Evolutionary conservation across 2,329 filamentous ascomycete species (phyloP), one percentile per base, ranked within the genome.

Genomic region (Penicillium oxalicum): DNA sequence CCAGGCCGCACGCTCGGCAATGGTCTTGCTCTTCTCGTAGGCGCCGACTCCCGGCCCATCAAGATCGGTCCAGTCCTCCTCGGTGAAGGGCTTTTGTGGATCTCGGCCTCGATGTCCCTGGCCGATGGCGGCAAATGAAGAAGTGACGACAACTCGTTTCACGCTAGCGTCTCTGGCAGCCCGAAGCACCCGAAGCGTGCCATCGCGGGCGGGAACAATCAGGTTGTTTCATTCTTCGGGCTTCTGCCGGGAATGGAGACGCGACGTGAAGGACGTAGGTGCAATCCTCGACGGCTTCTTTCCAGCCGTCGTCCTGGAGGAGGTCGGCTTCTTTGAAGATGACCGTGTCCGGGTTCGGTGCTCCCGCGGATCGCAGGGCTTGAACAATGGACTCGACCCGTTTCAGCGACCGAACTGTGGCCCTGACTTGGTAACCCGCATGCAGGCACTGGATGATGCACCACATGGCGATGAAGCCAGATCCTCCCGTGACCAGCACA

Each of bases 321-420:
- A 52, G 35, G 36, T 52, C 50, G 3, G 50, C 50, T 38, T 52
- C 46, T 25, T 46, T 38, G 32, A 49, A 49, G 36, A 40, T 40
- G 9, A 52, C 43, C 12, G 27, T 33, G 6, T 38, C 43, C 4
- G 36, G 7, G 33, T 44, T 38, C 6, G 9, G 13, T 9, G 35
- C 43, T 4, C 36, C 43, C 18, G 42, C 43, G 13, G 40, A 29
- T 12, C 33, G 29, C 9, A 52, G 50, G 18, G 18, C 37, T 24
- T 26, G 26, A 7, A 40, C 28, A 4, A 49, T 35, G 9, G 42
- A 13, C 7, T 49, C 46, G 33, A 40, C 34, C 13, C 47, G 46
- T 24, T 37, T 33, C 13, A 46, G 43, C 4, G 46, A 52, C 9
- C 50, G 46, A 8, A 49, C 35, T 4, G 46, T 52, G 4, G 50